Evolutionary conservation across 2,329 filamentous ascomycete genomes (phyloP).

Genomic region (Tolypocladium amazonense): DNA sequence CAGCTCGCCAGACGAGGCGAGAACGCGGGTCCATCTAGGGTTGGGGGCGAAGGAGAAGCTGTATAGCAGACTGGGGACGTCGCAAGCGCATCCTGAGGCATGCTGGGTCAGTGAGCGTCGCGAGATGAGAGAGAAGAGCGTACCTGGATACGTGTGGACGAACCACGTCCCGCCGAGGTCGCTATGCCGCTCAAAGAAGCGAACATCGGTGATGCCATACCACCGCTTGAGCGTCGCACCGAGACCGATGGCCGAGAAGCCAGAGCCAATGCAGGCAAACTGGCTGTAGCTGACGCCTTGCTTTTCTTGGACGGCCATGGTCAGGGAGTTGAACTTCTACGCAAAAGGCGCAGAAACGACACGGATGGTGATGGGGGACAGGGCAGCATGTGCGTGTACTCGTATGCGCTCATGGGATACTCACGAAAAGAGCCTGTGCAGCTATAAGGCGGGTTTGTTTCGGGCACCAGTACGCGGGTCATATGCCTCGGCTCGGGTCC

Average conservation of each 20-base stretch:
- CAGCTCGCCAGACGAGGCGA: constrained; percentile 46
- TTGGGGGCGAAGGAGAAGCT: constrained; percentile 52
- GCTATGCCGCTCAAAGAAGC: constrained; percentile 47
- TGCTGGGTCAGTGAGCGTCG: neutral
- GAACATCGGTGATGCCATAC: constrained; percentile 47
- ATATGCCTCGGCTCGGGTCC: neutral
- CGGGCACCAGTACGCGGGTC: neutral
- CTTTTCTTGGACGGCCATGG: neutral
- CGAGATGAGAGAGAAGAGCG: neutral
- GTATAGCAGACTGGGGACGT: constrained; percentile 50
- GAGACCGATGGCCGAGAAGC: constrained; percentile 51
- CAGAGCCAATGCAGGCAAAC: constrained; percentile 43
- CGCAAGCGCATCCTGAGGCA: constrained; percentile 32
- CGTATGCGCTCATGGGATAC: neutral
- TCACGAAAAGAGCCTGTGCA: too few relatives aligned
- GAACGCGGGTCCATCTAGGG: constrained; percentile 46
- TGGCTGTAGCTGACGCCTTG: constrained; percentile 18
- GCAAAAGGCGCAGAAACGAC: neutral
- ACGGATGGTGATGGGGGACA: neutral
- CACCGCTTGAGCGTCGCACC: constrained; percentile 46
- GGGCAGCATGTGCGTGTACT: neutral
- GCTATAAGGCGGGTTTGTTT: neutral
- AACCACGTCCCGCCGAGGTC: constrained; percentile 55
- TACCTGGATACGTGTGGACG: constrained; percentile 50
- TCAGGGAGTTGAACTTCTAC: neutral